Evolutionary conservation across 352 stramenopile genomes (phyloP), one percentile per base, ranked within the genome.

Genomic region (Globisporangium lucens): DNA sequence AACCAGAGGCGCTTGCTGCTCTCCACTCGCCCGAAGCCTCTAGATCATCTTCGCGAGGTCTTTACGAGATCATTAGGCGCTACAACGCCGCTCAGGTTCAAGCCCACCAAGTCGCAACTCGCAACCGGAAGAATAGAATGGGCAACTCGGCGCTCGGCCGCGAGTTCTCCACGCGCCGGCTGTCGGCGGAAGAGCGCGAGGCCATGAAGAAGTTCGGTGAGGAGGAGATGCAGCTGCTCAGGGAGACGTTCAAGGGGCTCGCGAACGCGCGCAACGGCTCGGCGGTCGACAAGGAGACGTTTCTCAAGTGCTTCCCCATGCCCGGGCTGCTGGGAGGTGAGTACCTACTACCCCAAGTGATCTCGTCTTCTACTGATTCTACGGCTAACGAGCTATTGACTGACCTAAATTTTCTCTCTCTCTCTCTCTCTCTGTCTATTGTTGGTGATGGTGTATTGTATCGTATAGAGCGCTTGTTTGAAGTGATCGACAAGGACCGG

Each of bases 221-320:
- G 4, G 81, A 92, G 53, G 84, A 94, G 66, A 90, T 95, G 62
- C 80, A 87, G 12, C 65, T 93, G 58, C 71, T 95, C 17, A 84
- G 83, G 20, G 83, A 93, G 66, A 93, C 85, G 7, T 95, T 93
- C 70, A 90, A 92, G 41, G 87, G 84, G 2, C 68, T 94, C 35
- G 83, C 85, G 1, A 82, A 83, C 55, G 71, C 66, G 33, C 85
- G 81, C 75, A 87, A 87, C 63, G 84, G 85, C 24, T 72, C 74
- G 17, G 78, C 79, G 2, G 84, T 98, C 13, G 92, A 98, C 73
- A 98, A 98, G 57, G 89, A 97, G 47, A 98, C 90, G 0, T 98
- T 98, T 72, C 85, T 98, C 70, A 97, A 97, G 74, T 97, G 93
- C 61, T 98, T 98, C 60, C 89, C 90, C 0, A 81, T 98, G 68